Base-by-base conservation (phyloP, 2,329 filamentous ascomycete genomes). In the Verticillium nubilum region DNA sequence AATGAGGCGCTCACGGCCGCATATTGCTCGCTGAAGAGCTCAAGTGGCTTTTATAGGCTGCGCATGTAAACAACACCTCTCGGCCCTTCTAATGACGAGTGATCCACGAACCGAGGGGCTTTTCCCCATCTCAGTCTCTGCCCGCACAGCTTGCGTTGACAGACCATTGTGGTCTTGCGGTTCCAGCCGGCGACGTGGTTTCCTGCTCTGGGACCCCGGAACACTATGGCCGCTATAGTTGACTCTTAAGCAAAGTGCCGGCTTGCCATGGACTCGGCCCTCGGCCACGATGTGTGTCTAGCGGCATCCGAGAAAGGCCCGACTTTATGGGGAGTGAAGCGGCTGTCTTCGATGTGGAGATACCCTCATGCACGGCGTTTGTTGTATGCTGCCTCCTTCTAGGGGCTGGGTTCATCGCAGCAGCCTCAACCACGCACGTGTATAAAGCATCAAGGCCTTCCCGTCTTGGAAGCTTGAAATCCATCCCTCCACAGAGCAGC, bases 301-400 rank as follows among this genome's bases (percentile, higher is more conserved):
- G 52, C 28, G 52, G 10, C 27, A 54, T 54, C 52, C 52, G 52
- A 54, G 52, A 54, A 54, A 54, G 52, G 52, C 26, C 52, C 52
- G 52, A 54, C 27, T 31, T 19, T 31, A 26, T 33, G 15, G 19
- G 19, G 19, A 47, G 42, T 2, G 42, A 23, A 9, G 17, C n/a
- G 17, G 19, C 19, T 25, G 42, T 13, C 19, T 10, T 23, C 29
- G 9, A 23, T 47, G 19, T 47, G 42, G 19, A 47, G n/a, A 47
- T 47, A n/a, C n/a, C 42, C 42, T 47, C 42, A 47, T 47, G 42
- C 42, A 7, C n/a, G 23, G 42, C 19, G 19, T n/a, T 5, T 13
- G n/a, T n/a, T 6, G 4, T 23, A 6, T 47, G 42, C n/a, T n/a
- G 23, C 5, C 9, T 47, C n/a, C 42, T 23, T 23, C n/a, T n/a